These are phyloP conservation scores for Cardamine resedifolia DNA, from an alignment of 345 rosid genomes.

Conservation along the genomic window DNA sequence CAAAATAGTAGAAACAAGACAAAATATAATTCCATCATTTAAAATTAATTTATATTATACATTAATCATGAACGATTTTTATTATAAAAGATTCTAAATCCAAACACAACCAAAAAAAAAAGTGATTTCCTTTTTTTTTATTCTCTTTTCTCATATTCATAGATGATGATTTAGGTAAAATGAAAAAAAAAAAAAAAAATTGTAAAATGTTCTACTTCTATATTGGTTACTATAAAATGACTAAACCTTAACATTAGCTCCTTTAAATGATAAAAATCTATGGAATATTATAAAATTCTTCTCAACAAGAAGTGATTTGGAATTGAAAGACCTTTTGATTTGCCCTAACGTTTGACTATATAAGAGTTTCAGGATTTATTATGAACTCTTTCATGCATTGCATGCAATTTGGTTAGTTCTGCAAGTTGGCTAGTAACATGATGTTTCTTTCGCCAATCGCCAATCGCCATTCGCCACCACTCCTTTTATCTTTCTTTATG, in stretches of 20 bases:
- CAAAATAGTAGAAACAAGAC: background rate
- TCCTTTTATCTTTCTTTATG: background rate
- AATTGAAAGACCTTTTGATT: background rate
- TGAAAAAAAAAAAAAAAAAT: too few relatives aligned
- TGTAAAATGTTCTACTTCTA: background rate
- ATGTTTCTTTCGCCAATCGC: conserved; percentile 22
- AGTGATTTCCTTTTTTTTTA: too few relatives aligned
- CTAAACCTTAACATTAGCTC: background rate
- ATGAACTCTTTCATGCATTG: conserved; percentile 20
- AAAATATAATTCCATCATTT: background rate
- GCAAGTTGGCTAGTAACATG: conserved; percentile 8
- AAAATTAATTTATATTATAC: background rate
- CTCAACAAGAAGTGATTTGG: background rate
- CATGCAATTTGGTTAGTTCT: background rate
- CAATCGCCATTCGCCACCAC: conserved; percentile 23
- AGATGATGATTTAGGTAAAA: too few relatives aligned
- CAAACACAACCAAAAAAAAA: too few relatives aligned
- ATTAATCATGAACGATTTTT: background rate
- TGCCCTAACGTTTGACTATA: background rate
- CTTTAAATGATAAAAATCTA: background rate
- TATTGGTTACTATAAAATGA: background rate
- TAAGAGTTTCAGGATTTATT: background rate
- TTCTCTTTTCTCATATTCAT: too few relatives aligned
- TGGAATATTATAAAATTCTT: background rate
- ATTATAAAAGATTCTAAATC: background rate